Base-by-base conservation (phyloP, 73 alveolate genomes). In the Uronychia binucleata region DNA sequence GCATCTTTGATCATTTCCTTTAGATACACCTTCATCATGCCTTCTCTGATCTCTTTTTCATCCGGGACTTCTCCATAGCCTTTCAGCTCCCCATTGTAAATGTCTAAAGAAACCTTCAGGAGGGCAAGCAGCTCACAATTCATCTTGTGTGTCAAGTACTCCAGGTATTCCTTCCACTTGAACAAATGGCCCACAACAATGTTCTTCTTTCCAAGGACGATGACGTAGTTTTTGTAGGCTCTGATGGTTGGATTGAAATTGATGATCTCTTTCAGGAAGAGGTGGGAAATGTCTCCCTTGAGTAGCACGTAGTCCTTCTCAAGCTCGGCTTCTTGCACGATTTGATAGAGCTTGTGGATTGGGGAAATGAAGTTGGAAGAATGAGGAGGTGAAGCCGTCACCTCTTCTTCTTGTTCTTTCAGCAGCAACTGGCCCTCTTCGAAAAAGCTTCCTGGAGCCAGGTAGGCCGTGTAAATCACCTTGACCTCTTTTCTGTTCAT, bases 11-110 rank as follows among this genome's bases (percentile, higher is more conserved):
- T 89, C 81, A 89, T 67, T 31, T 84, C 89, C 89, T 80, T 89
- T 90, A 89, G 78, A 31, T 83, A 84, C 26, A 60, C 82, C 34
- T 84, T 78, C 28, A 89, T 60, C 28, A 34, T 74, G 33, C 84
- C 86, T 34, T 89, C 92, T 46, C 95, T 89, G 30, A 75, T 57
- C 74, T 89, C 95, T 60, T 89, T 89, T 28, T 84, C 91, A 78
- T 84, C 89, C 26, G 95, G 95, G 1, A 89, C 95, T 27, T 82
- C 88, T 1, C 76, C 89, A 67, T 75, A 89, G 19, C 95, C 95
- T 67, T 89, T 89, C 26, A 84, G n/a, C 58, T 89, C 95, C 14
- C 95, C 95, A 74, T 89, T 88, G 59, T 84, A 89, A 1, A 89
- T 84, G 59, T 89, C 95, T 31, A 89, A 58, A 27, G 95, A 90